Evolutionary conservation across 2,329 filamentous ascomycete species (phyloP).

Genomic region (Podosphaera xanthii): DNA sequence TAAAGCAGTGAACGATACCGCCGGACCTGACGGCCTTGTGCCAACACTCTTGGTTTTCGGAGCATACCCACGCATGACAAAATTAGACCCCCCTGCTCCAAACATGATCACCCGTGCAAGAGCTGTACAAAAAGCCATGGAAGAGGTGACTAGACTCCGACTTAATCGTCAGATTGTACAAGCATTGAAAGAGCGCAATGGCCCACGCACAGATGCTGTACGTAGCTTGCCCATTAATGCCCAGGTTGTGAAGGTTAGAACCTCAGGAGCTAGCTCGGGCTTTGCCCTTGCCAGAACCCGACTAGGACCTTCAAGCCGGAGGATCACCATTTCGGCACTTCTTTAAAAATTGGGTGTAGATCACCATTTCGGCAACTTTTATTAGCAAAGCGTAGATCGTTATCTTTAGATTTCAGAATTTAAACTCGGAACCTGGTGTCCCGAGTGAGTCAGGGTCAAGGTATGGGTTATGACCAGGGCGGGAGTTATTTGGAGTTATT

Average conservation of each 20-base stretch:
- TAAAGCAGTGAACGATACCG: neutral
- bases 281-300: no score
- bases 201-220: neutral
- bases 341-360: no score
- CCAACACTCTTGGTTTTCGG: neutral
- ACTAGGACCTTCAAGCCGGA: no score
- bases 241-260: neutral
- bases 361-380: no score
- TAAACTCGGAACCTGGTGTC: no score
- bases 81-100: neutral
- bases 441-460: no score
- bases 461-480: no score
- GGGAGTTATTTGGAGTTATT: no score
- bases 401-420: no score
- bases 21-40: neutral
- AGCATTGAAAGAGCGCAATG: constrained; percentile 1
- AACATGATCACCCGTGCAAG: neutral
- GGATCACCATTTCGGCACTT: no score
- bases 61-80: neutral
- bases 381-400: no score
- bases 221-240: constrained; percentile 1
- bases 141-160: constrained; percentile 2
- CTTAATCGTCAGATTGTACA: constrained; percentile 1
- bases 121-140: constrained; percentile 3
- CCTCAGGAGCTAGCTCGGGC: no score